Base-by-base conservation (phyloP, 805 yeast genomes). In the Torulaspora franciscae region DNA sequence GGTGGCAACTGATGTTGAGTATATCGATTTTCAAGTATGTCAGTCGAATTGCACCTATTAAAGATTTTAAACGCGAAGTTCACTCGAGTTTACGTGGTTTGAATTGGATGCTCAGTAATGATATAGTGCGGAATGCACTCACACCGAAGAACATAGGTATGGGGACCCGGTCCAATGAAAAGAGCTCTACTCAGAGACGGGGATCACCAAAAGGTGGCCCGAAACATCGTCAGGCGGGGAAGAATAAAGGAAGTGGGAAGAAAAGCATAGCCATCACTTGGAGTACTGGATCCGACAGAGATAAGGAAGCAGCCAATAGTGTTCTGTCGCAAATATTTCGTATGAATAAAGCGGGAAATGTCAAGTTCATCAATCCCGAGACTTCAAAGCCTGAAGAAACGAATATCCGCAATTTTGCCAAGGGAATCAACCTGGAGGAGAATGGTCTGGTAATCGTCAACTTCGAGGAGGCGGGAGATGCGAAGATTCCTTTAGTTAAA, bases 281-380 rank as follows among this genome's bases (percentile, higher is more conserved):
- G 64, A 55, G 25, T 8, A 55, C 56, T n/a, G 68, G 68, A 7
- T 45, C 60, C 8, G 63, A 58, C 22, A 54, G 62, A 39, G 64
- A 62, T 13, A 55, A 58, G 33, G 51, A 48, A 10, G 68, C 65
- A 14, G 62, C 63, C 2, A 58, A 55, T 32, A 30, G 43, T 6
- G 51, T 49, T 0, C 40, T 59, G 6, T 42, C 51, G 8, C 49
- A 54, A 14, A 48, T 62, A 3, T 49, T 62, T 19, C 47, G 47
- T 8, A 38, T 56, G 37, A 61, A 61, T 43, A 37, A 37, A 9
- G 50, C 49, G 15, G 68, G 68, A 5, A 45, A 28, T 9, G 53
- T 64, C 14, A 56, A 55, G 30, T 37, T 49, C 24, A 43, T 64
- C 1, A 49, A 58, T 25, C 48, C 50, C n/a, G 47, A 40, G 7